A percentile compares a stretch with the other conserved stretches of the same genome.
Evolutionary conservation across 768 basidiomycete species (phyloP).

Genomic region (Butyriboletus loyo): DNA sequence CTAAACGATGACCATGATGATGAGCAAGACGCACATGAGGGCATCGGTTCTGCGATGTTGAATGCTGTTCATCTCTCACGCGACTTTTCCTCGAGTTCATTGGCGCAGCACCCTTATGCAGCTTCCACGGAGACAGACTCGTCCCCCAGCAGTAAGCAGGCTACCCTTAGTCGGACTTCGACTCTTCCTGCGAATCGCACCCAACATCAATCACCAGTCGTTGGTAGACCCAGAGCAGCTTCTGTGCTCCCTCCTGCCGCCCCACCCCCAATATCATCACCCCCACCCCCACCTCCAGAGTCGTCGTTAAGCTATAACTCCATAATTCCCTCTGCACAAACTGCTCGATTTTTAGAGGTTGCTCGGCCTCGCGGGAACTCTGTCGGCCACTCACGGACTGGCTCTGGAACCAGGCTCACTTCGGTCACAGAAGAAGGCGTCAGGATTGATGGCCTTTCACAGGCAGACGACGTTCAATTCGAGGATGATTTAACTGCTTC

Average conservation of each 20-base stretch:
- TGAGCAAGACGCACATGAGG: conserved; percentile 39
- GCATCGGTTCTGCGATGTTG: conserved; percentile 46
- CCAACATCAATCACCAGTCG: conserved; percentile 20
- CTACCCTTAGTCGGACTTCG: conserved; percentile 33
- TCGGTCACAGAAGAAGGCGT: conserved; percentile 61
- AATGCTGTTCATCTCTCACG: conserved; percentile 30
- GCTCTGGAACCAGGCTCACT: conserved; percentile 55
- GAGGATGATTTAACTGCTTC: conserved; percentile 32
- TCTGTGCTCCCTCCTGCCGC: conserved; percentile 63
- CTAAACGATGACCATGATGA: conserved; percentile 26
- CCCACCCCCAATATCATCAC: conserved; percentile 59
- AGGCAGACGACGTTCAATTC: conserved; percentile 23
- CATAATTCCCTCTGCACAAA: conserved; percentile 31
- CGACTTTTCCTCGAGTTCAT: conserved; percentile 24
- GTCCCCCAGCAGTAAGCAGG: conserved; percentile 22
- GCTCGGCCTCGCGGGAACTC: conserved; percentile 47
- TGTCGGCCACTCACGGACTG: conserved; percentile 51
- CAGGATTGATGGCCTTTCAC: conserved; percentile 35
- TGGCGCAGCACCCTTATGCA: conserved; percentile 52
- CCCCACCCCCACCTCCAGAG: conserved; percentile 57
- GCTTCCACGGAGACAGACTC: conserved; percentile 37
- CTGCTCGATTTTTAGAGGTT: conserved; percentile 35
- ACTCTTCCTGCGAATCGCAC: conserved; percentile 33
- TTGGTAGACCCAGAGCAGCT: conserved; percentile 48
- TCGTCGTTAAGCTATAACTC: conserved; percentile 22